A percentile compares a stretch with the other conserved stretches of the same genome.
Evolutionary conservation across 306 rosid genomes (phyloP).

Genomic region (Dryas drummondii): DNA sequence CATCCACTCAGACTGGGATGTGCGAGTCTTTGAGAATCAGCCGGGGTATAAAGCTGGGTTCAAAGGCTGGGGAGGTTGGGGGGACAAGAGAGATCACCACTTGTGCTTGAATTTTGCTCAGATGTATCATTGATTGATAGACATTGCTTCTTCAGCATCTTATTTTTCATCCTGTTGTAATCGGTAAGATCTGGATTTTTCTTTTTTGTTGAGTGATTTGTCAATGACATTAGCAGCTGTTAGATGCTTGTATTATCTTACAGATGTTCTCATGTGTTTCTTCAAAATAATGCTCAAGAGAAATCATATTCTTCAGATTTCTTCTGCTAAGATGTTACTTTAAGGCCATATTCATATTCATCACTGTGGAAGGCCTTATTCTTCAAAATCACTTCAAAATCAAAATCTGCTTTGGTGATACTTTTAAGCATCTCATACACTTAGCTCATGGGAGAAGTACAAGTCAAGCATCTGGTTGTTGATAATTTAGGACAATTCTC

Average conservation of each 20-base stretch:
- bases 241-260: constrained; percentile 9
- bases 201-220: constrained; percentile 18
- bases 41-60: constrained; percentile 92
- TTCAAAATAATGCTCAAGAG: neutral
- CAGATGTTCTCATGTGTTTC: neutral
- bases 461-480: neutral
- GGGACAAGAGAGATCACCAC: constrained; percentile 73
- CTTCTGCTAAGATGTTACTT: neutral
- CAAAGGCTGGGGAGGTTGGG: constrained; percentile 99
- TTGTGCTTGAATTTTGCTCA: constrained; percentile 76
- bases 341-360: too few relatives aligned
- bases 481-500: neutral
- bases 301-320: neutral
- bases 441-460: too few relatives aligned
- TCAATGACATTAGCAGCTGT: neutral
- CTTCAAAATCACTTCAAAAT: too few relatives aligned
- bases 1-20: constrained; percentile 68
- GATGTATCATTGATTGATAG: constrained; percentile 50
- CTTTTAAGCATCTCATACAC: constrained; percentile 1
- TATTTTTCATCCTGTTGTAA: constrained; percentile 20
- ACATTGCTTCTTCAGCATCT: constrained; percentile 20
- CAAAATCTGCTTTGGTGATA: neutral
- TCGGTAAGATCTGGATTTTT: constrained; percentile 29
- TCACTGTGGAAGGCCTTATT: too few relatives aligned
- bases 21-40: constrained; percentile 53